Evolutionary conservation across 768 basidiomycete species (phyloP), one percentile per base, ranked within the genome.

Genomic region (Suillus alpinus): DNA sequence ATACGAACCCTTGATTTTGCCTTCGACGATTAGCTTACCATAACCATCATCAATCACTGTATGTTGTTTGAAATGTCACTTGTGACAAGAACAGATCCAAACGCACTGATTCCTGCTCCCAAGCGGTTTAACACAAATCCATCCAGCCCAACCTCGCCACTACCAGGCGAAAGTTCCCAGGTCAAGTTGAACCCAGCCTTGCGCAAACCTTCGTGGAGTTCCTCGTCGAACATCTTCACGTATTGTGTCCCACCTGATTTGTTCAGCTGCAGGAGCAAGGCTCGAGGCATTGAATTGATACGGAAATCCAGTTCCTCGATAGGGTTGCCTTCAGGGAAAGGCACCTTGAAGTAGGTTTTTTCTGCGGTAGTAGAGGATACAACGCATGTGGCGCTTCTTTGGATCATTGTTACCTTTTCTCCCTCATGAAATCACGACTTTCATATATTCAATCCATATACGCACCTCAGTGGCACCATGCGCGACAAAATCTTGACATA

Each of bases 11-110:
- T 52, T 52, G 10, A 52, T 13, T 52, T 6, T 34, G n/a, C 51
- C 51, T 34, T 52, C 51, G n/a, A 52, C 3, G 9, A 52, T 52
- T 4, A 52, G 32, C 12, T 52, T n/a, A 20, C 51, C 51, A 14
- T n/a, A 52, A 10, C 51, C 51, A 7, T 20, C 80, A 6, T 52
- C 51, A 13, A 52, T n/a, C 51, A 52, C 51, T 52, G n/a, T 8
- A 20, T 12, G 9, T 10, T 14, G 18, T 52, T 52, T 12, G 4
- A 23, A 4, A 16, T 20, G 34, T 2, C 20, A 9, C n/a, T 14
- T 1, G 20, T 52, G 13, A 23, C 20, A 16, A 1, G 8, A 52
- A 52, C 3, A 36, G 36, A 20, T 32, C 5, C 10, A 0, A 32
- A 36, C 51, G 34, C 20, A 52, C 51, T 36, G 23, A 34, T 36